Evolutionary conservation across 2,329 filamentous ascomycete genomes (phyloP).

Genomic region (Xylariomycetidae sp.): DNA sequence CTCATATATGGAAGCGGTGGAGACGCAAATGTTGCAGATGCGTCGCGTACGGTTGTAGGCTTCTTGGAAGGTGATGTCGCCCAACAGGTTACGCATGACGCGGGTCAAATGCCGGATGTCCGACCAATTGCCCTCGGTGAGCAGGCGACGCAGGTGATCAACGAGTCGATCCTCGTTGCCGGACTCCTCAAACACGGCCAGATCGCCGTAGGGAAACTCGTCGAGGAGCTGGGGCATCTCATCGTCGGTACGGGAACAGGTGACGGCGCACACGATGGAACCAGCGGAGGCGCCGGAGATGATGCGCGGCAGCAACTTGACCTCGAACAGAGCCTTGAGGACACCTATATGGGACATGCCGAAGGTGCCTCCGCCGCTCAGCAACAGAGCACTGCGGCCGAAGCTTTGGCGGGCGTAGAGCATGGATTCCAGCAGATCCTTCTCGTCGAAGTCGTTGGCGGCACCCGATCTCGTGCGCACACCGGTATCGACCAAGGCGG

Average conservation of each 20-base stretch:
- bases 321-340: constrained; percentile 71
- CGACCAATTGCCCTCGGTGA: constrained; percentile 79
- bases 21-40: constrained; percentile 91
- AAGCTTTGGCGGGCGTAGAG: constrained; percentile 71
- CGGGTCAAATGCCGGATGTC: constrained; percentile 76
- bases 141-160: constrained; percentile 62
- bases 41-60: constrained; percentile 90
- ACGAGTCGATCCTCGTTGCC: constrained; percentile 55
- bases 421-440: constrained; percentile 59
- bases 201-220: constrained; percentile 70
- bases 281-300: constrained; percentile 85
- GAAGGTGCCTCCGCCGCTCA: constrained; percentile 83
- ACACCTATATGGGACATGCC: constrained; percentile 92
- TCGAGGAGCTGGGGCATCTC: constrained; percentile 66
- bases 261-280: constrained; percentile 75
- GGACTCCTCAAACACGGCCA: constrained; percentile 70
- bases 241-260: constrained; percentile 72
- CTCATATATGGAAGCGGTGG: constrained; percentile 80
- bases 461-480: constrained; percentile 38
- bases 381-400: constrained; percentile 73
- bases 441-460: constrained; percentile 55
- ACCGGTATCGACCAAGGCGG: constrained; percentile 60
- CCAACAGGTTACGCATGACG: constrained; percentile 75
- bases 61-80: constrained; percentile 91
- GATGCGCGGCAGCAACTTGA: constrained; percentile 71